A percentile compares a stretch with the other conserved stretches of the same genome.
phyloP scores from a whole-genome alignment of 2,329 filamentous ascomycete species.

The Calonectria pteridis region DNA sequence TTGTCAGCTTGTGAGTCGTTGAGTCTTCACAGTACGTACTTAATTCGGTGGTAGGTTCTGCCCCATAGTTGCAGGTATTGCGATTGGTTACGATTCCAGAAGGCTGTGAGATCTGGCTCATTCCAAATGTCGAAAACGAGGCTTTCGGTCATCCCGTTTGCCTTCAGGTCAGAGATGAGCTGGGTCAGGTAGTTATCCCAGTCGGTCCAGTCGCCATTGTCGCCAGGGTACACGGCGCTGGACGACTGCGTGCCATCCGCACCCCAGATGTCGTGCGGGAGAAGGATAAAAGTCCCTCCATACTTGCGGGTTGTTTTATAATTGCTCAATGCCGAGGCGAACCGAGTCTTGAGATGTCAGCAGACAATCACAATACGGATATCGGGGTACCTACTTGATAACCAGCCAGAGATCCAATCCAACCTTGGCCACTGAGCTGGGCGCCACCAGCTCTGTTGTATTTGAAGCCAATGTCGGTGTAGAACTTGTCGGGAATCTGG shows the following conservation, averaged over 20 bases:
- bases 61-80: slow-evolving; percentile 37
- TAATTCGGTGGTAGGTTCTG: slow-evolving; percentile 31
- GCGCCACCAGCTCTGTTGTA: slow-evolving; percentile 30
- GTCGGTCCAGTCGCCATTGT: slow-evolving; percentile 61
- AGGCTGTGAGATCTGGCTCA: slow-evolving; percentile 57
- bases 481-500: slow-evolving; percentile 28
- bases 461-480: slow-evolving; percentile 28
- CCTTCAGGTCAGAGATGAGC: slow-evolving; percentile 52
- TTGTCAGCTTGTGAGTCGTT: background rate
- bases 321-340: slow-evolving; percentile 27
- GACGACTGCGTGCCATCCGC: slow-evolving; percentile 57
- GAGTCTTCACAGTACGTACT: slow-evolving; percentile 6
- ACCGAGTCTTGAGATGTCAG: slow-evolving; percentile 17
- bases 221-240: slow-evolving; percentile 57
- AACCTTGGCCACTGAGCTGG: slow-evolving; percentile 22
- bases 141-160: slow-evolving; percentile 51
- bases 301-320: slow-evolving; percentile 45
- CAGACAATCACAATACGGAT: background rate
- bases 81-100: slow-evolving; percentile 33
- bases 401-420: slow-evolving; percentile 11
- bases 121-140: slow-evolving; percentile 66
- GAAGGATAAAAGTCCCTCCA: slow-evolving; percentile 58
- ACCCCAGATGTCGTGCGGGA: slow-evolving; percentile 62
- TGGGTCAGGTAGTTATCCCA: slow-evolving; percentile 58
- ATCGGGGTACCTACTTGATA: slow-evolving; percentile 12